Conservation (phyloP, 768 basidiomycete species). For the Ephemerocybe angulata region DNA sequence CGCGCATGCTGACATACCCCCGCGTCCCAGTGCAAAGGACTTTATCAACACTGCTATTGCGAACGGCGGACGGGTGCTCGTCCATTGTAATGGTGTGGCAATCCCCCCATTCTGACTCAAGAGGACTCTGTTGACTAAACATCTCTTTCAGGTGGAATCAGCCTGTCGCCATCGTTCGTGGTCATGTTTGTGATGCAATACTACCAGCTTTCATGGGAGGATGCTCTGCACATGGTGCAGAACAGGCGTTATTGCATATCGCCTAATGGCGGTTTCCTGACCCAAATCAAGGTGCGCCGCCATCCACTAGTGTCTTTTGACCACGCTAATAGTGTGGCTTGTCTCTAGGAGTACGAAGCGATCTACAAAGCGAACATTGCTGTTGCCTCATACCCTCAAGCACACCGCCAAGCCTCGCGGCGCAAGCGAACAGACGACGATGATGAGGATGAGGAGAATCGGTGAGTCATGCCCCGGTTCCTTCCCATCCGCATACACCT, state of each 20-base stretch:
- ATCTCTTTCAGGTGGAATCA: conserved; percentile 66
- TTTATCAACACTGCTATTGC: conserved; percentile 71
- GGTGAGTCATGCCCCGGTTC: conserved; percentile 8
- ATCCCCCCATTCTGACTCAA: neutral
- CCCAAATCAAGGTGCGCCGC: conserved; percentile 91
- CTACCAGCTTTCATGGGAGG: conserved; percentile 79
- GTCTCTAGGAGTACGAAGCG: conserved; percentile 80
- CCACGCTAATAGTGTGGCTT: too few relatives aligned
- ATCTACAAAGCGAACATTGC: conserved; percentile 81
- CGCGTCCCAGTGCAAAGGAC: conserved; percentile 59
- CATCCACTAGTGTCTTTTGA: too few relatives aligned
- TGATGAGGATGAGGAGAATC: conserved; percentile 49
- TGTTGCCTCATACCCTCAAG: conserved; percentile 53
- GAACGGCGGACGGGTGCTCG: conserved; percentile 70
- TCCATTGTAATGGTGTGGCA: conserved; percentile 80
- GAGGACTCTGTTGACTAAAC: neutral
- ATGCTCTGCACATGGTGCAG: conserved; percentile 83
- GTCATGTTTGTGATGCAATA: conserved; percentile 94
- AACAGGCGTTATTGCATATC: conserved; percentile 92
- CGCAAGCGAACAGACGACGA: conserved; percentile 77
- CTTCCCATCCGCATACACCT: neutral
- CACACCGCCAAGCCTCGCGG: conserved; percentile 43
- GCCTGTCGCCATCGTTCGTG: conserved; percentile 82
- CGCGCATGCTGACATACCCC: neutral
- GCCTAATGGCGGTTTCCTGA: conserved; percentile 87